Base-by-base conservation (phyloP, 805 yeast species). In the Starmerella potacharoeniae region DNA sequence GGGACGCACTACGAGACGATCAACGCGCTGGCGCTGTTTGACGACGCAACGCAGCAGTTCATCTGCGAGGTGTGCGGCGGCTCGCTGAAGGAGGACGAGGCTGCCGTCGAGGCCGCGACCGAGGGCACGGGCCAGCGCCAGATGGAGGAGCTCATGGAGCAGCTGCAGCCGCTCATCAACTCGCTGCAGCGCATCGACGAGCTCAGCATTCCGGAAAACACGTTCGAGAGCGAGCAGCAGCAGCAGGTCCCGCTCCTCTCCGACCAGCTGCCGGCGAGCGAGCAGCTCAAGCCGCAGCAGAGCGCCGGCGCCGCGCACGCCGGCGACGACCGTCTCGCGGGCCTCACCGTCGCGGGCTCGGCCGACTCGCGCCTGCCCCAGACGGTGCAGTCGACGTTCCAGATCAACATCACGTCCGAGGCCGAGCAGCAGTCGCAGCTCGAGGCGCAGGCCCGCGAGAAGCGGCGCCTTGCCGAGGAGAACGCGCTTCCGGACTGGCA, bases 401-500 rank as follows among this genome's bases (percentile, higher is more conserved):
- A 87, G 69, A 95, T 93, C 55, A 83, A 86, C 62, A 89, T 93
- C 62, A 77, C 84, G 52, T 82, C 95, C 5, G 93, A 91, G 16
- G 85, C 82, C 62, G 96, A 87, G 69, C 95, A 86, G 64, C 80
- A 81, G 58, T 76, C 77, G 61, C 82, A 77, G 66, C 77, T 80
- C 62, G 89, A 83, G 69, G 77, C 77, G 82, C 81, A 62, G 73
- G 79, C 65, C 84, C 85, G 68, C 70, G 81, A 74, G 73, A 82
- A 77, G 76, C 81, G 79, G 69, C 83, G 77, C 68, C 76, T 79
- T 61, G 75, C 90, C 68, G 83, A 85, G 66, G 96, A 91, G 69
- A 93, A 93, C 67, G 96, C 96, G 4, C 75, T 93, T 61, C 99
- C 99, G 7, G 83, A 93, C 33, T 93, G 99, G 99, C 96, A 93